Evolutionary conservation across 306 rosid genomes (phyloP).

Genomic region (Glycine latifolia): DNA sequence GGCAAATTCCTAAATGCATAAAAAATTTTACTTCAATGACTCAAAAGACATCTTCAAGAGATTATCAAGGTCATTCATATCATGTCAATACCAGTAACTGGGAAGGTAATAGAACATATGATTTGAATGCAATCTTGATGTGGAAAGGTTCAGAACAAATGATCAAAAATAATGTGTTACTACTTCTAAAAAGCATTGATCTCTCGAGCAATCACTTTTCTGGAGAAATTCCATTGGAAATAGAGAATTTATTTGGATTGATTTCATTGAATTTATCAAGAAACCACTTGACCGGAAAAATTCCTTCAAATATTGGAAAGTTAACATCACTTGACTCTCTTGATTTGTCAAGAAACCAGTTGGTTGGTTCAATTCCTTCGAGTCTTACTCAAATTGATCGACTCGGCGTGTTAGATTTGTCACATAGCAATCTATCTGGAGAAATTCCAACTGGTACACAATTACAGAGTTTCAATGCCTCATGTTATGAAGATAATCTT

Average conservation of each 20-base stretch:
- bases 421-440: not conserved
- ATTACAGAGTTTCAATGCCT: conserved; percentile 24
- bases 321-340: conserved; percentile 19
- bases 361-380: not conserved
- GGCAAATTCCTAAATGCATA: not conserved
- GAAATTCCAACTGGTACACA: conserved; percentile 32
- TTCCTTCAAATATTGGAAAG: conserved; percentile 17
- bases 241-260: not conserved
- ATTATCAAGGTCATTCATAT: not conserved
- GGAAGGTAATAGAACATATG: no score
- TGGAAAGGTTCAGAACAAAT: conserved; percentile 31
- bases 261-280: conserved; percentile 44
- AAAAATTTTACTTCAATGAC: not conserved
- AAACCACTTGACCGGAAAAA: not conserved
- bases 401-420: conserved; percentile 22
- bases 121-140: not conserved
- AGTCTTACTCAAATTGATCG: conserved; percentile 16
- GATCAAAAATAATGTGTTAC: not conserved
- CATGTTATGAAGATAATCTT: conserved; percentile 19
- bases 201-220: conserved; percentile 37
- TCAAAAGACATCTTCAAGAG: not conserved
- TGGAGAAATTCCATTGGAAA: conserved; percentile 3
- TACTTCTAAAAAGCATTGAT: conserved; percentile 16
- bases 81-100: not conserved
- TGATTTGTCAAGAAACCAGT: conserved; percentile 41